These are phyloP conservation scores for Pichia manshurica DNA, from an alignment of 805 yeast species.

Conservation along the genomic window DNA sequence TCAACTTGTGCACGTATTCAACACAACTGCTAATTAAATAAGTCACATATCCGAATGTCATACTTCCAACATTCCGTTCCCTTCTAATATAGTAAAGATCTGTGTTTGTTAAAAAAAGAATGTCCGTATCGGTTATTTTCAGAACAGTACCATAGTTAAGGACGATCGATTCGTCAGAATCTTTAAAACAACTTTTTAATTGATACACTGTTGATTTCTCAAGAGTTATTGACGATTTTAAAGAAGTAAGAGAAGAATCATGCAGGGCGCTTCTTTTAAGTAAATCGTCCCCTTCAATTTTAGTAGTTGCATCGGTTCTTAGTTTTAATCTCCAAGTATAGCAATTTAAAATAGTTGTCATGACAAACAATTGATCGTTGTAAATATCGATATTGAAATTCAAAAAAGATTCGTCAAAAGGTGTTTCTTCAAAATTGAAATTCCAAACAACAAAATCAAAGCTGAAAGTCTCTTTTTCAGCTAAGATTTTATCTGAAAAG, in stretches of 20 bases:
- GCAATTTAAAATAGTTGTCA: constrained; percentile 29
- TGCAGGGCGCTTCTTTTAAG: neutral
- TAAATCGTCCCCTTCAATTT: constrained; percentile 3
- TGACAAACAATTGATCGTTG: constrained; percentile 27
- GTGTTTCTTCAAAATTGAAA: constrained; percentile 28
- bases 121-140: constrained; percentile 26
- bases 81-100: constrained; percentile 27
- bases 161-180: constrained; percentile 19
- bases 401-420: constrained; percentile 25
- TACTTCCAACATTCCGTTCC: constrained; percentile 12
- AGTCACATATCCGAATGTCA: constrained; percentile 20
- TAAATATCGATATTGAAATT: constrained; percentile 26
- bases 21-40: constrained; percentile 22
- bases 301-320: neutral
- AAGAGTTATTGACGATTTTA: constrained; percentile 14
- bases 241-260: constrained; percentile 1
- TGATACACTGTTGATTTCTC: constrained; percentile 25
- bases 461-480: constrained; percentile 21
- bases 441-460: constrained; percentile 31
- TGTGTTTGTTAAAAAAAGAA: constrained; percentile 26
- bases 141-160: constrained; percentile 24
- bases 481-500: constrained; percentile 25
- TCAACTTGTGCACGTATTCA: constrained; percentile 30
- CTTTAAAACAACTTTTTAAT: constrained; percentile 24
- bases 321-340: constrained; percentile 30